Evolutionary conservation across 768 basidiomycete species (phyloP).

Genomic region (Sutorius australiensis): DNA sequence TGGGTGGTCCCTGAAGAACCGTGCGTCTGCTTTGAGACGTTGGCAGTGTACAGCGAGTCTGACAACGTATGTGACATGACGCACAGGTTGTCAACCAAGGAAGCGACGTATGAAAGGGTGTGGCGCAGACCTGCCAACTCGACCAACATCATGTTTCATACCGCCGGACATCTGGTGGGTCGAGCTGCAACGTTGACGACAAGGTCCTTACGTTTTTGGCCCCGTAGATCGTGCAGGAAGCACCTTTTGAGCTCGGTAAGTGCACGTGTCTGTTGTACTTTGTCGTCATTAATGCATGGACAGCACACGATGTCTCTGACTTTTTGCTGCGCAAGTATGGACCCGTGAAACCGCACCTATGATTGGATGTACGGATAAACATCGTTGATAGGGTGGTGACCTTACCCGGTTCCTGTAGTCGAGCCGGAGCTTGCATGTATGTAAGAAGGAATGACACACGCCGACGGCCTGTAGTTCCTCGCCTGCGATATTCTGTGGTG

Average conservation of each 20-base stretch:
- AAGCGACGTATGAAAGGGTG: slow-evolving; percentile 18
- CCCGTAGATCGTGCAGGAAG: slow-evolving; percentile 27
- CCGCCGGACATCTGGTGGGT: slow-evolving; percentile 29
- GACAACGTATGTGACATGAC: neutral
- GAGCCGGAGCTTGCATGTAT: neutral
- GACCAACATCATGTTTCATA: slow-evolving; percentile 28
- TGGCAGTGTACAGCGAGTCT: neutral
- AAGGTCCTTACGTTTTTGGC: neutral
- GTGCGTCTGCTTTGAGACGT: slow-evolving; percentile 6
- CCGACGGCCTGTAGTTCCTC: neutral
- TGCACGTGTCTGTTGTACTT: neutral
- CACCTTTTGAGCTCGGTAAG: slow-evolving; percentile 30
- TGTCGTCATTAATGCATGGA: neutral
- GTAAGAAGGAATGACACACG: neutral
- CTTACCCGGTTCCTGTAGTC: neutral
- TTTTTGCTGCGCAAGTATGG: slow-evolving; percentile 21
- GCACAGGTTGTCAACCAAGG: slow-evolving; percentile 13
- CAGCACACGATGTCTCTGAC: slow-evolving; percentile 25
- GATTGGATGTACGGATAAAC: neutral
- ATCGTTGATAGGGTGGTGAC: neutral
- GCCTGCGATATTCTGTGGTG: neutral
- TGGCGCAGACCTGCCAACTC: slow-evolving; percentile 31
- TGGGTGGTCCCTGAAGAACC: slow-evolving; percentile 27
- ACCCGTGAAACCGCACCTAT: neutral
- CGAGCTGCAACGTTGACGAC: neutral